phyloP scores from a whole-genome alignment of 352 stramenopile genomes.

The Pythium diclinum region DNA sequence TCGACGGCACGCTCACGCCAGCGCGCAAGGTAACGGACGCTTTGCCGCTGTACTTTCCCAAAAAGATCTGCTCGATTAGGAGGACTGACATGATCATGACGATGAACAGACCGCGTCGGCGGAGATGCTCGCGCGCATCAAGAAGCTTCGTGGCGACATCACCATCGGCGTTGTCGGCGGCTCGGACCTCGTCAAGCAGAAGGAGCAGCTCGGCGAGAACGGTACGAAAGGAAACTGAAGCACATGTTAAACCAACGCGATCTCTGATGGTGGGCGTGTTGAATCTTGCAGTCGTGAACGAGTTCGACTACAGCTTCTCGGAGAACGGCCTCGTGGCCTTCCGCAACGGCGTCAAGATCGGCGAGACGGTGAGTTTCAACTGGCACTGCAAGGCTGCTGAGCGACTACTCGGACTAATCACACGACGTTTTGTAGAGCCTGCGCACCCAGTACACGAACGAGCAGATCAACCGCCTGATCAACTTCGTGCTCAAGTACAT shows the following conservation, averaged over 20 bases:
- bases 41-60: neutral
- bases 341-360: conserved; percentile 92
- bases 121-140: conserved; percentile 94
- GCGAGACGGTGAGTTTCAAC: conserved; percentile 58
- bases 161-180: conserved; percentile 98
- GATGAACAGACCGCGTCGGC: conserved; percentile 68
- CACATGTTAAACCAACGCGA: conserved; percentile 5
- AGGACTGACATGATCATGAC: no score
- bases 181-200: conserved; percentile 98
- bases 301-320: conserved; percentile 99
- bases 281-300: conserved; percentile 64
- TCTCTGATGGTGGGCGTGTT: neutral
- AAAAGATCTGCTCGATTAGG: neutral
- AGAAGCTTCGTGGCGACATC: conserved; percentile 91
- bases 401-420: neutral
- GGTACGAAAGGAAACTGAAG: conserved; percentile 37
- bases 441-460: conserved; percentile 93
- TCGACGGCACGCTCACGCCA: conserved; percentile 97
- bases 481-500: conserved; percentile 97
- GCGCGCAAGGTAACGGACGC: conserved; percentile 78
- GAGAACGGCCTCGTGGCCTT: conserved; percentile 99
- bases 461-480: conserved; percentile 97
- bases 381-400: neutral
- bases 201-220: conserved; percentile 96
- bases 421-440: conserved; percentile 78